These are phyloP conservation scores for Bisporella sp. DNA, from an alignment of 2,329 filamentous ascomycete genomes.

Conservation along the genomic window DNA sequence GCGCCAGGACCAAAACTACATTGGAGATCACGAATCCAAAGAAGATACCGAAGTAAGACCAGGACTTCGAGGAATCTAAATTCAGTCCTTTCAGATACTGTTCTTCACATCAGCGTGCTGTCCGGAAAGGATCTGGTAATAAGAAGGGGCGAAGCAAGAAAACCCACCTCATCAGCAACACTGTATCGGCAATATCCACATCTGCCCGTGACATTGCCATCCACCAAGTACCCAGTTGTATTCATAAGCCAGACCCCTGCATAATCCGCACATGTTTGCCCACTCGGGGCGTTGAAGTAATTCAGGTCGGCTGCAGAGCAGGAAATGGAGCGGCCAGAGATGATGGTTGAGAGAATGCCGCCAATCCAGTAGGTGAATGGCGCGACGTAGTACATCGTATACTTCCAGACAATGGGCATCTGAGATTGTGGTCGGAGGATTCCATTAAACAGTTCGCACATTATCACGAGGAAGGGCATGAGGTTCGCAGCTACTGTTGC, in stretches of 20 bases:
- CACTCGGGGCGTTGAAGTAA: neutral
- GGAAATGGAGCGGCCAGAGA: neutral
- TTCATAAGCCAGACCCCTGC: neutral
- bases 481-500: neutral
- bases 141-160: neutral
- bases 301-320: neutral
- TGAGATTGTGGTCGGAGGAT: neutral
- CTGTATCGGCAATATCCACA: neutral
- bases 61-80: neutral
- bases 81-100: neutral
- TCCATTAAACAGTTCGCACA: neutral
- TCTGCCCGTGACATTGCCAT: neutral
- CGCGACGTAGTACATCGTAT: neutral
- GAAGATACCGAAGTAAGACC: neutral
- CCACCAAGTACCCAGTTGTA: neutral
- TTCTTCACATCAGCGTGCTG: neutral
- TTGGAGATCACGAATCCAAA: neutral
- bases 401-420: neutral
- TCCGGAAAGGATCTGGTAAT: too few relatives aligned
- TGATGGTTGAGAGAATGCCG: neutral
- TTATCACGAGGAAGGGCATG: neutral
- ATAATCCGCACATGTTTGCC: neutral
- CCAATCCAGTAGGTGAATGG: neutral
- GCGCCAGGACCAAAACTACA: neutral
- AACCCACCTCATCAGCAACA: neutral